Base-by-base conservation (phyloP, 805 yeast species). In the Candida manassasensis region DNA sequence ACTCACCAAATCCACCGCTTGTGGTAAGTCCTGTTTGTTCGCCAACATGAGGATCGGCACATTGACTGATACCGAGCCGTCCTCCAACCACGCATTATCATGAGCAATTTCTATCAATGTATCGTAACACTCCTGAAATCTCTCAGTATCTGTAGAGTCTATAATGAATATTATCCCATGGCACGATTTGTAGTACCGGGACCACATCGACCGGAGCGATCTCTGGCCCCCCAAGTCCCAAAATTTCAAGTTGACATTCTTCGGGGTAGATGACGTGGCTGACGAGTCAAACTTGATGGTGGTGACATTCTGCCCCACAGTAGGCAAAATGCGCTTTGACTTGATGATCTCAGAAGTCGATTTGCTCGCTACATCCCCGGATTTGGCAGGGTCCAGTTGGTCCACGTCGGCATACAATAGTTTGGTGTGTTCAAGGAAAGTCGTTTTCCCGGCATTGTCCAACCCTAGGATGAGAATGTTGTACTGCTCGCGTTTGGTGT, bases 201-300 rank as follows among this genome's bases (percentile, higher is more conserved):
- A 71, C 98, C 98, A 90, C 71, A 93, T 70, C 19, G 77, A 65
- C 32, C 97, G 69, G 31, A 90, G 66, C n/a, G 83, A 69, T 52
- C 80, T 81, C 59, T 90, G 98, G 9, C 98, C 98, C 8, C 97
- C 97, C 27, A 90, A 79, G 57, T 90, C 98, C 97, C 97, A 90
- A 50, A 93, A 77, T 52, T 88, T 89, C 37, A 93, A 65, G 34
- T 68, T 63, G 38, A 72, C 63, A 37, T 66, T 68, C 38, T 69
- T 66, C 47, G 57, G 60, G 28, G 59, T 59, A 4, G 56, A 48
- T 45, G 41, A 55, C 38, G 51, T 77, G 47, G 32, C 60, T 52
- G 38, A 66, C 60, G 46, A 68, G 59, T 61, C 57, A 39, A 57
- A 63, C 36, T 57, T 56, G 13, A 66, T 56, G 18, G 69, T 60